phyloP scores from a whole-genome alignment of 257 asterid species.

The Nemophila menziesii region DNA sequence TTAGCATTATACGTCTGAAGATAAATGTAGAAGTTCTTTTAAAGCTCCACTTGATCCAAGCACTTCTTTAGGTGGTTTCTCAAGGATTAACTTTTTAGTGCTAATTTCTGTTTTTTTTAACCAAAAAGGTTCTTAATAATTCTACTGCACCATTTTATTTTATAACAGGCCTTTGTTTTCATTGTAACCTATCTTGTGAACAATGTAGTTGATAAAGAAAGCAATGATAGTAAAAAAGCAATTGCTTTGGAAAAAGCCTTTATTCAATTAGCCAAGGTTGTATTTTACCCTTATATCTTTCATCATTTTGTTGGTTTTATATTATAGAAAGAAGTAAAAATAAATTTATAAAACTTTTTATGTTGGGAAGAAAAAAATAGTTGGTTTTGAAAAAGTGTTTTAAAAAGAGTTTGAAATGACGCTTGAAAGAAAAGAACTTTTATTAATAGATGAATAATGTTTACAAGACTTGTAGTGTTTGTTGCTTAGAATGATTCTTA shows the following conservation, averaged over 20 bases:
- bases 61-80: conserved; percentile 93
- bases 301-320: no score
- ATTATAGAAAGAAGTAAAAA: no score
- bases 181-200: conserved; percentile 90
- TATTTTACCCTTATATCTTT: conserved; percentile 7
- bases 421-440: no score
- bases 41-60: conserved; percentile 96
- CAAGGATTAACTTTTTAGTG: conserved; percentile 77
- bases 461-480: no score
- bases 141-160: conserved; percentile 10
- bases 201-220: conserved; percentile 64
- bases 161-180: conserved; percentile 84
- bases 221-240: conserved; percentile 67
- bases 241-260: conserved; percentile 96
- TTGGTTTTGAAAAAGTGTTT: no score
- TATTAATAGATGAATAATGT: no score
- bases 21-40: conserved; percentile 74
- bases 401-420: no score
- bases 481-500: no score
- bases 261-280: conserved; percentile 85
- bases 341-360: no score
- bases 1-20: conserved; percentile 89
- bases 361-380: no score
- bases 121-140: conserved; percentile 7
- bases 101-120: conserved; percentile 23